These are phyloP conservation scores for Coemansia sp. DNA, from an alignment of 192 early-diverging fungal genomes.

Conservation along the genomic window DNA sequence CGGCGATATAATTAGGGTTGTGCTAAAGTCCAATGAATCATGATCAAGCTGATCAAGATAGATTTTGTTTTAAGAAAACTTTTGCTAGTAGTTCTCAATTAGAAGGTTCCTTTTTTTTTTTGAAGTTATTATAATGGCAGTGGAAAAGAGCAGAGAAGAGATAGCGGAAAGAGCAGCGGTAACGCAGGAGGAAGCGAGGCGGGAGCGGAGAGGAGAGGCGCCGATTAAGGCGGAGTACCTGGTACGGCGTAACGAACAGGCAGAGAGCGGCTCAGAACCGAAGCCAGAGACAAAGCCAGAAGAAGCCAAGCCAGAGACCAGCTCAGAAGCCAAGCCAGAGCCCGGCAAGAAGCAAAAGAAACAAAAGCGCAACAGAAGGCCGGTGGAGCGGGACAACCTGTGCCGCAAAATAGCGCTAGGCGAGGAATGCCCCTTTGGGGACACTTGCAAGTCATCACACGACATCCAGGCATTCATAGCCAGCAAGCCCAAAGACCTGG, in stretches of 20 bases:
- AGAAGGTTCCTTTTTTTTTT: no score
- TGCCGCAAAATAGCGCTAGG: conserved; percentile 56
- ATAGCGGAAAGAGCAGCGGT: no score
- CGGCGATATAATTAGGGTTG: no score
- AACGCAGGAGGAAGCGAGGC: no score
- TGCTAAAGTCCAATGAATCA: no score
- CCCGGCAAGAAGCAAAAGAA: neutral
- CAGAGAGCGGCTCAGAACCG: neutral
- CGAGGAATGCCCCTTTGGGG: conserved; percentile 53
- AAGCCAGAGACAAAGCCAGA: neutral
- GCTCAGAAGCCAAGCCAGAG: neutral
- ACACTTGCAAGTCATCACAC: conserved; percentile 75
- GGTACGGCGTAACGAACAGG: conserved; percentile 5
- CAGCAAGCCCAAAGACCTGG: conserved; percentile 75
- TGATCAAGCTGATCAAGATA: no score
- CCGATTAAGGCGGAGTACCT: conserved; percentile 26
- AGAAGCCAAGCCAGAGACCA: neutral
- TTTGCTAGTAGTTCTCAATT: no score
- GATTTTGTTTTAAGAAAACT: no score
- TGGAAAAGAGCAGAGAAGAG: no score
- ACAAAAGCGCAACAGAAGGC: neutral
- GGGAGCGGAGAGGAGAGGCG: conserved; percentile 10
- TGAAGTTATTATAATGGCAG: no score
- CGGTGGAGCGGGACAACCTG: conserved; percentile 22
- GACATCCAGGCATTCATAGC: conserved; percentile 71